Base-by-base conservation (phyloP, 2,329 filamentous ascomycete genomes). In the Alternaria sp. region DNA sequence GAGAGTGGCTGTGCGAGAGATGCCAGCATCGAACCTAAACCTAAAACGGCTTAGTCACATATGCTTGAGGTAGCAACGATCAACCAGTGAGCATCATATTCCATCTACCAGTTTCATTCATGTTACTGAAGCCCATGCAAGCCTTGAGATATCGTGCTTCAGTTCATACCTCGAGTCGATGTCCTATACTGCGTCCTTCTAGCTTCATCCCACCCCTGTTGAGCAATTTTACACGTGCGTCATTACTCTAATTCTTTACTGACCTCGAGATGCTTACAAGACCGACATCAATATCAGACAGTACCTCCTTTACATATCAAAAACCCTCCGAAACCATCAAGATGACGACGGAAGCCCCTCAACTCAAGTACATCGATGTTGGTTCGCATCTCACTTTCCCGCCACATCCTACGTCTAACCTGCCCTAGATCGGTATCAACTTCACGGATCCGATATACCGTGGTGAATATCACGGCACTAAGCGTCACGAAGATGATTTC, bases 381-480 rank as follows among this genome's bases (percentile, higher is more conserved):
- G 72, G 81, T 81, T 60, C 65, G 69, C 75, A 58, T 49, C 44
- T 51, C 58, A 59, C 36, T 51, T 53, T 54, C 48, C 48, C 51
- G n/a, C 51, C 30, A 44, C 56, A 40, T 59, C 30, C 32, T 16
- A 40, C 41, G 46, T 36, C 57, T 73, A 50, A 72, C 38, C n/a
- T 18, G 58, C 7, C 28, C 12, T 69, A 90, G 87, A 87, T 99
- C 74, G 95, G 94, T 59, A 97, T 99, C 84, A 99, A 99, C 79
- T 86, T 99, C 57, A 92, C 94, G 54, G 95, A 99, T 74, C 92
- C 92, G 54, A 92, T 97, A 61, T 99, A 94, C 79, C 87, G 88
- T 48, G 95, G 95, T 52, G 81, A 87, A 43, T 96, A 98, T 75
- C 90, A 96, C 74, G 92, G 92, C 72, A 93, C 89, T 63, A 85